Conservation (phyloP, 2,329 filamentous ascomycete species). For the Monilinia aucupariae region DNA sequence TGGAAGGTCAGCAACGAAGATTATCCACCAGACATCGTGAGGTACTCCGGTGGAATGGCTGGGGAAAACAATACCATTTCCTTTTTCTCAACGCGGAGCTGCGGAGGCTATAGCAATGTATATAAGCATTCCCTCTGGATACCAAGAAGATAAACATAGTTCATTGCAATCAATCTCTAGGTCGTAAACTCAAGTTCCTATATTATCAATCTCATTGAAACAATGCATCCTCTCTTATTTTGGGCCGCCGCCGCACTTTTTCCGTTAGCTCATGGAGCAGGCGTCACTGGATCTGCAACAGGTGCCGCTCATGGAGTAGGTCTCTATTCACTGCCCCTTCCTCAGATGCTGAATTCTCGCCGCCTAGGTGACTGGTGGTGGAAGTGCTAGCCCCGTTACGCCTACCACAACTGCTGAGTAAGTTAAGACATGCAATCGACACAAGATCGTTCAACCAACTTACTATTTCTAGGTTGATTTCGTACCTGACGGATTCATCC, state of each 20-base stretch:
- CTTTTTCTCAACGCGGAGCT: not conserved
- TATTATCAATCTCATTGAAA: not conserved
- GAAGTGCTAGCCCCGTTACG: slow-evolving; percentile 44
- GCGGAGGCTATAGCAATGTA: not conserved
- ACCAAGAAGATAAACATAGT: not conserved
- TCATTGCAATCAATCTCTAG: not conserved
- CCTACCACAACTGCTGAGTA: slow-evolving; percentile 10
- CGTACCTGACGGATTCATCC: slow-evolving; percentile 49
- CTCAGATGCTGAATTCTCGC: not conserved
- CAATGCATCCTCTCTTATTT: slow-evolving; percentile 4
- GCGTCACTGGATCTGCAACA: slow-evolving; percentile 7
- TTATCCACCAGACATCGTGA: slow-evolving; percentile 2
- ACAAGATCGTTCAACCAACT: not conserved
- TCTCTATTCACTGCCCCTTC: not conserved
- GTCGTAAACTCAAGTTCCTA: not conserved
- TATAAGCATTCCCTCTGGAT: not conserved
- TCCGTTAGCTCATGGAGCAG: slow-evolving; percentile 7
- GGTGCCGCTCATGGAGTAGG: slow-evolving; percentile 11
- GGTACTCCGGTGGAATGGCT: not conserved
- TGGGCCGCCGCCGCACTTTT: slow-evolving; percentile 6
- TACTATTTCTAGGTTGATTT: slow-evolving; percentile 44
- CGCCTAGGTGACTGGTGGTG: slow-evolving; percentile 47
- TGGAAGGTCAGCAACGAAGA: not conserved
- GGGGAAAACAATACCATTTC: not conserved
- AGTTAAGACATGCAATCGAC: not conserved